Conservation (phyloP, 1,284 basidiomycete species). For the Athelia sp. region DNA sequence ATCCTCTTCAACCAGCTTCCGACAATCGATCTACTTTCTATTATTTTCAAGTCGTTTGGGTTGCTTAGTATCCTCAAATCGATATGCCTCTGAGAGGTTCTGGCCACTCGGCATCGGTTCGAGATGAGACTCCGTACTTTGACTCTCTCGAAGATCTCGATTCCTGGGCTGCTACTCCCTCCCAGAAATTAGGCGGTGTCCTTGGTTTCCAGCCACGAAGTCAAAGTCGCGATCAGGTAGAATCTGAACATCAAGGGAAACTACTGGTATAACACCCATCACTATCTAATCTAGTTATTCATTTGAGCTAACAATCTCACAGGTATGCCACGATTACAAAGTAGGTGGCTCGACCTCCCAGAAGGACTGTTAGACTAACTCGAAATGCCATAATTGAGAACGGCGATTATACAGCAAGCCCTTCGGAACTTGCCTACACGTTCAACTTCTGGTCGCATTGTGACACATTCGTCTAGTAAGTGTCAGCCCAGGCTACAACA, state of each 20-base stretch:
- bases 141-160: constrained; percentile 34
- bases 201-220: constrained; percentile 37
- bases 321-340: constrained; percentile 83
- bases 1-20: too few species aligned
- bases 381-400: too few species aligned
- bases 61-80: too few species aligned
- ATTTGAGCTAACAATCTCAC: constrained; percentile 2
- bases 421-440: constrained; percentile 61
- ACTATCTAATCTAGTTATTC: background rate
- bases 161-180: constrained; percentile 28
- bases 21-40: too few species aligned
- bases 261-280: constrained; percentile 40
- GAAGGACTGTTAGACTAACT: constrained; percentile 7
- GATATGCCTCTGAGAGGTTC: constrained; percentile 36
- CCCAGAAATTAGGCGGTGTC: constrained; percentile 29
- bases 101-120: constrained; percentile 26
- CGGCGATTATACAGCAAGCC: constrained; percentile 77
- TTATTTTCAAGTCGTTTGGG: too few species aligned
- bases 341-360: too few species aligned
- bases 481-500: constrained; percentile 12
- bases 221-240: constrained; percentile 12
- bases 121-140: constrained; percentile 35
- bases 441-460: constrained; percentile 77
- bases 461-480: constrained; percentile 77
- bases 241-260: constrained; percentile 29